phyloP scores from a whole-genome alignment of 1,284 basidiomycete genomes.

The Phellopilus nigrolimitatus region DNA sequence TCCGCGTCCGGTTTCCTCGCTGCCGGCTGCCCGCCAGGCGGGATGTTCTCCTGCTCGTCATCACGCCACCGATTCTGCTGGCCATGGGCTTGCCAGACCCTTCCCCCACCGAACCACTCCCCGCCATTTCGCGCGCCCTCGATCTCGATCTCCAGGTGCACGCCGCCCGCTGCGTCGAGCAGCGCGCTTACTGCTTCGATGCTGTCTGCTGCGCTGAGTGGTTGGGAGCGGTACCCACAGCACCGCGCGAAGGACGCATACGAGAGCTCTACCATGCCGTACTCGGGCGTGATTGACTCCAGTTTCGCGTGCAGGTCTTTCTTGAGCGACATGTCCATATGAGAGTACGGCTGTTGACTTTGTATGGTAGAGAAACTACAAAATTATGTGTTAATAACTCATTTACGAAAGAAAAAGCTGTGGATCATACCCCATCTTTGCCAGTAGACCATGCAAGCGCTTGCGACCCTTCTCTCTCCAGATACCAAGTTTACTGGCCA shows the following conservation, averaged over 20 bases:
- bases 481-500: constrained; percentile 91
- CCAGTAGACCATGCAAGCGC: constrained; percentile 84
- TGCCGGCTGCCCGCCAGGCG: constrained; percentile 29
- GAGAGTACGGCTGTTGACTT: constrained; percentile 88
- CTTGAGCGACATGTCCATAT: constrained; percentile 97
- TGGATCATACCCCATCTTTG: constrained; percentile 90
- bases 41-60: constrained; percentile 45
- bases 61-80: constrained; percentile 37
- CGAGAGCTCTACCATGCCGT: constrained; percentile 90
- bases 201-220: constrained; percentile 88
- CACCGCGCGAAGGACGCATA: constrained; percentile 92
- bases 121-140: constrained; percentile 82
- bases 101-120: constrained; percentile 84
- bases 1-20: constrained; percentile 28
- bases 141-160: constrained; percentile 84
- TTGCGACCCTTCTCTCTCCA: constrained; percentile 95
- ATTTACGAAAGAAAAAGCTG: background rate
- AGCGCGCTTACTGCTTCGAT: constrained; percentile 88
- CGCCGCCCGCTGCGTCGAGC: constrained; percentile 86
- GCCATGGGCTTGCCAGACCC: constrained; percentile 61
- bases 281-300: constrained; percentile 90
- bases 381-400: constrained; percentile 2
- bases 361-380: constrained; percentile 86
- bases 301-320: constrained; percentile 78
- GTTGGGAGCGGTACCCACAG: constrained; percentile 83